Percentiles rank a stretch among this genome's conserved stretches.
Evolutionary conservation across 345 rosid species (phyloP).

Genomic region (Pelargonium nanum): DNA sequence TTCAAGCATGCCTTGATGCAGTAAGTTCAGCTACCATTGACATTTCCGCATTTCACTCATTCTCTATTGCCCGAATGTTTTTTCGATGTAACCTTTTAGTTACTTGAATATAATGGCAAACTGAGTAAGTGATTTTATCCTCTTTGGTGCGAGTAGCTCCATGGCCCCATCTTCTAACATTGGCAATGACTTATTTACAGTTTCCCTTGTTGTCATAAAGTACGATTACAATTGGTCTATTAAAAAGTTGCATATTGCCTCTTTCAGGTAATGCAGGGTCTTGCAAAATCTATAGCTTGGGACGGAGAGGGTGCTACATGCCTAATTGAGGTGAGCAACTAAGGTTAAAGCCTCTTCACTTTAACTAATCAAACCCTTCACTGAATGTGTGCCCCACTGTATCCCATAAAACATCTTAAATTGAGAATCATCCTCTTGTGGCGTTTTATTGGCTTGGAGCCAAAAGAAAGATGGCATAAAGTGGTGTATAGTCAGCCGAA

Average conservation of each 20-base stretch:
- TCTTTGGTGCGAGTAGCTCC: too few relatives aligned
- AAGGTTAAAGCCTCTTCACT: background rate
- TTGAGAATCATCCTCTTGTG: too few relatives aligned
- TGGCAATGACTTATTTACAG: too few relatives aligned
- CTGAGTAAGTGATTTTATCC: too few relatives aligned
- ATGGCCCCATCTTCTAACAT: too few relatives aligned
- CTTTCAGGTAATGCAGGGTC: slow-evolving; percentile 92
- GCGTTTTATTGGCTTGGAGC: too few relatives aligned
- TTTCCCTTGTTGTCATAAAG: too few relatives aligned
- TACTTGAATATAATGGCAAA: too few relatives aligned
- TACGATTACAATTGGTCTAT: too few relatives aligned
- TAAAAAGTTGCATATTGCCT: background rate
- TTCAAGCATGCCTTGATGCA: slow-evolving; percentile 88
- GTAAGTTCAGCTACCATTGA: slow-evolving; percentile 30
- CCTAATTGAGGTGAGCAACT: slow-evolving; percentile 60
- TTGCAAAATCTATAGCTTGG: slow-evolving; percentile 98
- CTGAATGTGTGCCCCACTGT: background rate
- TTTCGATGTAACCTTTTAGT: too few relatives aligned
- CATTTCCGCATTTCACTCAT: background rate
- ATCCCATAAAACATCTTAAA: background rate
- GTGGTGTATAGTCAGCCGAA: too few relatives aligned
- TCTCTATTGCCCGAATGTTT: background rate
- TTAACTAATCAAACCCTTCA: background rate
- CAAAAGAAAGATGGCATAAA: too few relatives aligned
- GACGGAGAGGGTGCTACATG: slow-evolving; percentile 99